These are phyloP conservation scores for Cystobasidiaceae sp. DNA, from an alignment of 1,284 basidiomycete species.

Conservation along the genomic window DNA sequence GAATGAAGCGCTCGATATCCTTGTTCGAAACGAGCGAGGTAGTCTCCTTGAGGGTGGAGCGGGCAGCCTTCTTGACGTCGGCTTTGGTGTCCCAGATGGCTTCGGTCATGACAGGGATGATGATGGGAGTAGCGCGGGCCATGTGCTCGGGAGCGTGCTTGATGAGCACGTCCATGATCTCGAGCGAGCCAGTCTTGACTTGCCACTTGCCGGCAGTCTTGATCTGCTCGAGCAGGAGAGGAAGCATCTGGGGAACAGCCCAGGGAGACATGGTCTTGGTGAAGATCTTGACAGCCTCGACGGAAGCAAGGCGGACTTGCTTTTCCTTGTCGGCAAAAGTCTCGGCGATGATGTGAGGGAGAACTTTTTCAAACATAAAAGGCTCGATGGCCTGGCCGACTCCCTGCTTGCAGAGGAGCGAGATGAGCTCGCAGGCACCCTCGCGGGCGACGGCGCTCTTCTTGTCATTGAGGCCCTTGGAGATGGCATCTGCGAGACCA, in stretches of 20 bases:
- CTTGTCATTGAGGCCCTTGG: constrained; percentile 55
- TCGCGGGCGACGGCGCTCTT: constrained; percentile 66
- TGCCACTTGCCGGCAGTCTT: constrained; percentile 99
- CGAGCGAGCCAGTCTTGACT: constrained; percentile 85
- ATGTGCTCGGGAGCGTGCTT: constrained; percentile 75
- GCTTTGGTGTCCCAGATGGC: constrained; percentile 99
- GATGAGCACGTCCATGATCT: constrained; percentile 85
- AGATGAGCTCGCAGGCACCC: constrained; percentile 69
- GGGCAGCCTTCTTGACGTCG: constrained; percentile 98
- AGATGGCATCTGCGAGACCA: constrained; percentile 67
- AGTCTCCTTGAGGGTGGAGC: constrained; percentile 86
- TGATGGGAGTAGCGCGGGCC: constrained; percentile 87
- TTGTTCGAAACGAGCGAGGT: constrained; percentile 96
- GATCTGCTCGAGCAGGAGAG: constrained; percentile 87
- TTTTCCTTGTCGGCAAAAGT: constrained; percentile 88
- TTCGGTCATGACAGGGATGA: constrained; percentile 90
- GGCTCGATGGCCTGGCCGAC: constrained; percentile 84
- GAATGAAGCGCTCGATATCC: constrained; percentile 95
- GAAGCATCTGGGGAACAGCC: constrained; percentile 78
- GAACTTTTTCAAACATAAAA: constrained; percentile 65
- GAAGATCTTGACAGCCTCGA: constrained; percentile 76
- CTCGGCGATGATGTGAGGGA: constrained; percentile 83
- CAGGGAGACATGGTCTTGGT: constrained; percentile 83
- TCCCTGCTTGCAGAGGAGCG: constrained; percentile 65
- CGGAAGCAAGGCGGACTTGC: constrained; percentile 72